A percentile compares a stretch with the other conserved stretches of the same genome.
Evolutionary conservation across 805 yeast genomes (phyloP).

Genomic region (Candida qinlingensis): DNA sequence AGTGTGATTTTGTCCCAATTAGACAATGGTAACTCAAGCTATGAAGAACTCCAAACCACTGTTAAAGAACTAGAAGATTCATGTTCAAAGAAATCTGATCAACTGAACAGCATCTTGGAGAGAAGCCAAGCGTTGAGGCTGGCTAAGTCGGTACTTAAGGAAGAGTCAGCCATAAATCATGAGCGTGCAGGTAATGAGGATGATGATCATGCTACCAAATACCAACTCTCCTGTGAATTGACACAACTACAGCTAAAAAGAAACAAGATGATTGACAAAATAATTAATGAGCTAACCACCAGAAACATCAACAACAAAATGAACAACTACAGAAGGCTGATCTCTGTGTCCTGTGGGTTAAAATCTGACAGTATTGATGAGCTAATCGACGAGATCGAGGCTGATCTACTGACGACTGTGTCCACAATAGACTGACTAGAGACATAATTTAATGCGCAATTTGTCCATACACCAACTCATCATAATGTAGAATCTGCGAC

Average conservation of each 20-base stretch:
- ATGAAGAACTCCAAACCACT: constrained; percentile 14
- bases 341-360: constrained; percentile 72
- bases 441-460: neutral
- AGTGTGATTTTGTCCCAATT: constrained; percentile 24
- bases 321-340: constrained; percentile 73
- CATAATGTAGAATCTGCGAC: neutral
- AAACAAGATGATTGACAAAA: constrained; percentile 36
- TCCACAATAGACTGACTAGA: constrained; percentile 1
- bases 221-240: constrained; percentile 34
- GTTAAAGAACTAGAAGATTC: constrained; percentile 15
- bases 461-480: neutral
- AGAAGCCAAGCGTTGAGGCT: constrained; percentile 58
- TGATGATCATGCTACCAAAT: constrained; percentile 11
- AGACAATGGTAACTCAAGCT: constrained; percentile 13
- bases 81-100: constrained; percentile 26
- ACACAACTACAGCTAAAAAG: constrained; percentile 51
- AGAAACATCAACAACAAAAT: constrained; percentile 48
- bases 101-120: constrained; percentile 44
- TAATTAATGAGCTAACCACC: constrained; percentile 46
- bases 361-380: constrained; percentile 76
- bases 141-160: constrained; percentile 53
- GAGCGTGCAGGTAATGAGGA: constrained; percentile 1
- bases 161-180: constrained; percentile 31
- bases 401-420: constrained; percentile 27
- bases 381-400: constrained; percentile 72